Percentiles rank a stretch among this genome's conserved stretches.
Conservation (phyloP, 148 eudicot species). For the Chenopodium quinoa region DNA sequence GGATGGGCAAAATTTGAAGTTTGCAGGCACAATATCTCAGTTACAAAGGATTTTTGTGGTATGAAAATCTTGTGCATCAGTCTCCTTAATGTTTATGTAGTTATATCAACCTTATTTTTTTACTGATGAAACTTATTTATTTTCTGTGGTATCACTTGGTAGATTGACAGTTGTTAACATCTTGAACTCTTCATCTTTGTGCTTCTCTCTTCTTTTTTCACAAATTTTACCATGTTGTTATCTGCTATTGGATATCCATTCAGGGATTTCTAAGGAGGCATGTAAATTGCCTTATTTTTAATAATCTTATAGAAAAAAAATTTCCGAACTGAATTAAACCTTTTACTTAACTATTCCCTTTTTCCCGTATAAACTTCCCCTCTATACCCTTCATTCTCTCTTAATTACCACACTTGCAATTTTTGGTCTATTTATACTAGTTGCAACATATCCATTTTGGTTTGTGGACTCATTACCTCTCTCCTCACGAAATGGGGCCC, state of each 20-base stretch:
- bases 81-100: not conserved
- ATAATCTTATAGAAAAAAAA: no score
- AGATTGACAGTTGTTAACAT: not conserved
- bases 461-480: no score
- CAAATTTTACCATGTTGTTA: not conserved
- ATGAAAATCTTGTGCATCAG: constrained; percentile 26
- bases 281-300: not conserved
- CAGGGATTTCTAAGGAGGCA: not conserved
- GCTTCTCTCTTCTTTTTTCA: not conserved
- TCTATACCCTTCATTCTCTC: no score
- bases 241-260: not conserved
- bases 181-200: constrained; percentile 8
- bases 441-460: no score
- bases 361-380: no score
- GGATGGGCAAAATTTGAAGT: constrained; percentile 52
- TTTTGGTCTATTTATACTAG: no score
- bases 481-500: no score
- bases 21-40: constrained; percentile 84
- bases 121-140: not conserved
- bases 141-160: not conserved
- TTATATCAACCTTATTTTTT: constrained; percentile 7
- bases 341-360: no score
- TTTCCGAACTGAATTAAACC: no score
- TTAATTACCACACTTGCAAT: no score
- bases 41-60: constrained; percentile 95